Conservation (phyloP, 305 asterid genomes). For the Rubia peregrina region DNA sequence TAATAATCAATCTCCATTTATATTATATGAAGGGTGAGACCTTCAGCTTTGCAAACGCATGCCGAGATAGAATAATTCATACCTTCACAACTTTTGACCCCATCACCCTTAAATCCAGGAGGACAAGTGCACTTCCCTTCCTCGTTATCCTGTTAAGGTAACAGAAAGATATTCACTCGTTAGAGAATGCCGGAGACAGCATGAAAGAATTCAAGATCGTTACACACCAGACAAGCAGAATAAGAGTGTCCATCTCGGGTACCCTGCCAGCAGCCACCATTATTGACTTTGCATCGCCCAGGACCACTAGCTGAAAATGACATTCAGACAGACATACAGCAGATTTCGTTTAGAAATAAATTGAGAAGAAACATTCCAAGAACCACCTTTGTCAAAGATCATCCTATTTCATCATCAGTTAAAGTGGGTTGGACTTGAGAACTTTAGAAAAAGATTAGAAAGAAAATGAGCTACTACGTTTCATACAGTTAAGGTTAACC, state of each 20-base stretch:
- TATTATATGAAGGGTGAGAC: not conserved
- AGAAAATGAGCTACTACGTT: not conserved
- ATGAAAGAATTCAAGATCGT: slow-evolving; percentile 6
- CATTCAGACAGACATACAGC: slow-evolving; percentile 18
- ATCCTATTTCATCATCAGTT: not conserved
- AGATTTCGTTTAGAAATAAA: not conserved
- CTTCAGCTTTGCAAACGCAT: not conserved
- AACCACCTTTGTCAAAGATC: not conserved
- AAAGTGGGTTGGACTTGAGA: not conserved
- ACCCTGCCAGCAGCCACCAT: slow-evolving; percentile 98
- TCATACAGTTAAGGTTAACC: not conserved
- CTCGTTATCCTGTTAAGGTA: slow-evolving; percentile 38
- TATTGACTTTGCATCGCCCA: slow-evolving; percentile 74
- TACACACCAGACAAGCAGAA: slow-evolving; percentile 66
- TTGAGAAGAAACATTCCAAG: not conserved
- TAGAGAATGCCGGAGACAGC: slow-evolving; percentile 13
- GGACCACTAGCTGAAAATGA: slow-evolving; percentile 81
- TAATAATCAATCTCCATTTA: not conserved
- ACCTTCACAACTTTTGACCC: slow-evolving; percentile 63
- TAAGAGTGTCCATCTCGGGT: slow-evolving; percentile 51
- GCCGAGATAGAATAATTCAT: slow-evolving; percentile 15
- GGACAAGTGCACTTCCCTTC: slow-evolving; percentile 61
- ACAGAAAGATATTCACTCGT: slow-evolving; percentile 14
- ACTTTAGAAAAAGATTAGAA: not conserved
- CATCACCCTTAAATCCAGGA: slow-evolving; percentile 67